Evolutionary conservation across 2,329 filamentous ascomycete genomes (phyloP).

Genomic region (Penicillium janthinellum): DNA sequence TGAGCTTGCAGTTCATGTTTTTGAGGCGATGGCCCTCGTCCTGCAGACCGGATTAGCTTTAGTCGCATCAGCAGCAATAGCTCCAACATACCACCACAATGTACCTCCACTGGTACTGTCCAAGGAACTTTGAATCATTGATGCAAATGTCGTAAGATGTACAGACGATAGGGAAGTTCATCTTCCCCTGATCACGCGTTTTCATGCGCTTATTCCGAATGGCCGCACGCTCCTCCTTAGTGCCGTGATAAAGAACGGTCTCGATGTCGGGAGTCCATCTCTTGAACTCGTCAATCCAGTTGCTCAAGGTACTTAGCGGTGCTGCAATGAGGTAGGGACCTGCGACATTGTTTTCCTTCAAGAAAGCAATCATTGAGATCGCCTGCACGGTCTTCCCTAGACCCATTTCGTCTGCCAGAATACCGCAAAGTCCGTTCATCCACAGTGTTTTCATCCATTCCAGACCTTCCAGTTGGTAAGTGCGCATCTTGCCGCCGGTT

Average conservation of each 20-base stretch:
- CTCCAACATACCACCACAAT: conserved; percentile 76
- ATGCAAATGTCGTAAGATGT: conserved; percentile 97
- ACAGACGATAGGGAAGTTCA: conserved; percentile 84
- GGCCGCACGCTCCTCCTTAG: conserved; percentile 71
- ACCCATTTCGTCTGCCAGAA: conserved; percentile 93
- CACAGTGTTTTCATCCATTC: conserved; percentile 86
- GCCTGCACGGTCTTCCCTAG: conserved; percentile 90
- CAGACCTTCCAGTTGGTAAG: conserved; percentile 90
- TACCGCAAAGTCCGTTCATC: conserved; percentile 90
- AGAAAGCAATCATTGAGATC: conserved; percentile 80
- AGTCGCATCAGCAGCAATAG: not conserved
- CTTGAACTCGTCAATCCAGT: conserved; percentile 93
- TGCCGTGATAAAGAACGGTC: conserved; percentile 87
- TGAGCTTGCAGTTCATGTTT: conserved; percentile 90
- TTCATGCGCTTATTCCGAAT: conserved; percentile 75
- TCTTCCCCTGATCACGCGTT: conserved; percentile 64
- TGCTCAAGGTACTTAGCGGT: conserved; percentile 86
- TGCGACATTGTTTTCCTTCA: conserved; percentile 83
- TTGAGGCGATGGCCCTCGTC: conserved; percentile 98
- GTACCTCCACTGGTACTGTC: conserved; percentile 90
- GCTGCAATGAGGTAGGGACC: conserved; percentile 91
- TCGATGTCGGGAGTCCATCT: conserved; percentile 89
- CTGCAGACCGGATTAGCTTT: conserved; percentile 43
- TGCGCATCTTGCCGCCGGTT: conserved; percentile 84
- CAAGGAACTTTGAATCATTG: conserved; percentile 78